A percentile compares a stretch with the other conserved stretches of the same genome.
Conservation (phyloP, 148 eudicot genomes). For the Camellia lanceoleosa region DNA sequence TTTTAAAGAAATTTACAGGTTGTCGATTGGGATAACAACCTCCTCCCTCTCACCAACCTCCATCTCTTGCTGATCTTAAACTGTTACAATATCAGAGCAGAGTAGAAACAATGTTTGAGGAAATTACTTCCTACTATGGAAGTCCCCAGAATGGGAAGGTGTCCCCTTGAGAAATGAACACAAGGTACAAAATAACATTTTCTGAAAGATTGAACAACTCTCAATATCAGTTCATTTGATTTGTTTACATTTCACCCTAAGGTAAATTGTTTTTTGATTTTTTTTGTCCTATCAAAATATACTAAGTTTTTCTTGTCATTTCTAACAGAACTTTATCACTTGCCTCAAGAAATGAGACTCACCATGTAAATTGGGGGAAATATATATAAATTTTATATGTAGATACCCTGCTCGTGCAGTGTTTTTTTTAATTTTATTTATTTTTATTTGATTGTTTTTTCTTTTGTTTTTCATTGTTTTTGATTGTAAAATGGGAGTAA, state of each 20-base stretch:
- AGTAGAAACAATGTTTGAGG: constrained; percentile 84
- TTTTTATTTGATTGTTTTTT: too few species aligned
- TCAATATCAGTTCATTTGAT: not conserved
- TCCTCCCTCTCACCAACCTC: constrained; percentile 67
- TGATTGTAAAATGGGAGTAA: too few species aligned
- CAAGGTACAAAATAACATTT: not conserved
- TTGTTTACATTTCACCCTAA: constrained; percentile 28
- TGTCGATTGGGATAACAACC: constrained; percentile 94
- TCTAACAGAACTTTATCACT: not conserved
- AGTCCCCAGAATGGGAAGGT: constrained; percentile 82
- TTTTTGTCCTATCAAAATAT: too few species aligned
- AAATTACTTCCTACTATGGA: constrained; percentile 84
- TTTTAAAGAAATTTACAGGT: constrained; percentile 79
- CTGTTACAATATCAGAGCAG: constrained; percentile 81
- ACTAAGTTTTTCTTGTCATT: too few species aligned
- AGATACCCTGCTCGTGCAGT: not conserved
- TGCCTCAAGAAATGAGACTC: not conserved
- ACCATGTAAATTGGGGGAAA: not conserved
- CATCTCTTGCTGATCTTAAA: constrained; percentile 84
- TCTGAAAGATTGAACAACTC: too few species aligned
- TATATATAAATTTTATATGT: not conserved
- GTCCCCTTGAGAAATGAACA: constrained; percentile 38
- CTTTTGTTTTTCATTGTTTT: too few species aligned
- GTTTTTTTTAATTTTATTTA: too few species aligned
- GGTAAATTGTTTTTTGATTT: not conserved